Evolutionary conservation across 2,329 filamentous ascomycete species (phyloP).

Genomic region (Apiospora arundinis): DNA sequence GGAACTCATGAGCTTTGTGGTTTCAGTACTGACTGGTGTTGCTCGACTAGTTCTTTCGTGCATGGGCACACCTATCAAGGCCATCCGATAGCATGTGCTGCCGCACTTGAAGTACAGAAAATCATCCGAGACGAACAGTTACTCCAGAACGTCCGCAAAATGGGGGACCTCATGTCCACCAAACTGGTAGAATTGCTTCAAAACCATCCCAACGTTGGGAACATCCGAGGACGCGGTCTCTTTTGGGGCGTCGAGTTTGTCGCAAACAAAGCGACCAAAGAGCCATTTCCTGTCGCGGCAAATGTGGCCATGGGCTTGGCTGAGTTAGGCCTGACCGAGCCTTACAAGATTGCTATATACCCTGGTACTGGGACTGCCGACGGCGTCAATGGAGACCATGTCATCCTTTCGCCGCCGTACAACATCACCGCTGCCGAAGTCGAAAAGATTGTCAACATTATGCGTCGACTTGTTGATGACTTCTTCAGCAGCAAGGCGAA

Average conservation of each 20-base stretch:
- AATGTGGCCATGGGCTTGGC: conserved; percentile 43
- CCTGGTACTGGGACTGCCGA: conserved; percentile 66
- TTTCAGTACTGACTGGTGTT: not conserved
- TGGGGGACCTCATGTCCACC: conserved; percentile 40
- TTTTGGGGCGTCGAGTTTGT: conserved; percentile 58
- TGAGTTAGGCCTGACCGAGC: conserved; percentile 38
- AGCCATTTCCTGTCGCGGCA: conserved; percentile 40
- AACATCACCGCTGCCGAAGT: conserved; percentile 65
- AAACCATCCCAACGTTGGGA: conserved; percentile 43
- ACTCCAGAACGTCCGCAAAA: conserved; percentile 38
- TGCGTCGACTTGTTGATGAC: conserved; percentile 58
- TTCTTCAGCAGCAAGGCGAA: conserved; percentile 43
- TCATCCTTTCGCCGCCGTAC: conserved; percentile 73
- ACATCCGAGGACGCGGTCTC: conserved; percentile 49
- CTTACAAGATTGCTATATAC: conserved; percentile 59
- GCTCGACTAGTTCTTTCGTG: conserved; percentile 49
- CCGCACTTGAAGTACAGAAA: conserved; percentile 46
- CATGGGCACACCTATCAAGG: conserved; percentile 64
- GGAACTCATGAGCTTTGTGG: not conserved
- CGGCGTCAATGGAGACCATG: conserved; percentile 69
- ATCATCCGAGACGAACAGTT: conserved; percentile 45
- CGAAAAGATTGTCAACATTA: conserved; percentile 58
- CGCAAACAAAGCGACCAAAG: conserved; percentile 42
- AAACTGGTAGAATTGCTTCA: conserved; percentile 37
- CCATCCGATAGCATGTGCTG: conserved; percentile 47